A percentile compares a stretch with the other conserved stretches of the same genome.
phyloP scores from a whole-genome alignment of 345 rosid genomes.

The Euphorbia peplus region DNA sequence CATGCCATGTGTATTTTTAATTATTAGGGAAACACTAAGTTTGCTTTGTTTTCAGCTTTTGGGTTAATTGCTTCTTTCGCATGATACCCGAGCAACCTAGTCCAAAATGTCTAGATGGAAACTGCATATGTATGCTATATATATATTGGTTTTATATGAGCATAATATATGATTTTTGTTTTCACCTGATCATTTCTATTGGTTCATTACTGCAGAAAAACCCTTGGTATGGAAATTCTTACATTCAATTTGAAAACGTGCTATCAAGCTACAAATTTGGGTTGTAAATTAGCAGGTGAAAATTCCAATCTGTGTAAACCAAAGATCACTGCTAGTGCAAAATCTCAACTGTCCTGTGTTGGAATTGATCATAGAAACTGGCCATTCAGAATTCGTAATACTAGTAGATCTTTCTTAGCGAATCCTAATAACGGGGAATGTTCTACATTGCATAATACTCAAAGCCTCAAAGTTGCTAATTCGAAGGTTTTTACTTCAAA shows the following conservation, averaged over 20 bases:
- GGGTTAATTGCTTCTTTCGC: not conserved
- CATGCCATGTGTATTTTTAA: too few species aligned
- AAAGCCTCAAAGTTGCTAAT: slow-evolving; percentile 22
- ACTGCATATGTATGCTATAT: not conserved
- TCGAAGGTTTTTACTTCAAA: slow-evolving; percentile 41
- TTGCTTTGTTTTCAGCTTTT: not conserved
- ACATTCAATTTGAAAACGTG: slow-evolving; percentile 40
- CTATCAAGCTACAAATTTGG: slow-evolving; percentile 27
- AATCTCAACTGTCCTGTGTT: slow-evolving; percentile 17
- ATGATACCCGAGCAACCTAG: not conserved
- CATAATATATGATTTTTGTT: not conserved
- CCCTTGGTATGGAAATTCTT: slow-evolving; percentile 58
- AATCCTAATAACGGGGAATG: slow-evolving; percentile 14
- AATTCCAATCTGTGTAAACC: slow-evolving; percentile 26
- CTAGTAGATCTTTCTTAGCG: slow-evolving; percentile 11
- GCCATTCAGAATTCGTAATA: slow-evolving; percentile 20
- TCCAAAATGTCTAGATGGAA: not conserved
- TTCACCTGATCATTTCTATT: slow-evolving; percentile 18
- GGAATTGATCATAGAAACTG: slow-evolving; percentile 27
- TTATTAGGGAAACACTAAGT: too few species aligned
- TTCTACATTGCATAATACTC: slow-evolving; percentile 17
- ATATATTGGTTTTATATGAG: not conserved
- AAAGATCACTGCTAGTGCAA: slow-evolving; percentile 22
- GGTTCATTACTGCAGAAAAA: slow-evolving; percentile 31
- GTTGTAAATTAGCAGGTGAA: slow-evolving; percentile 30